Conservation (phyloP, 2,329 filamentous ascomycete genomes). For the Ophiognomonia clavigignenti-juglandacearum region DNA sequence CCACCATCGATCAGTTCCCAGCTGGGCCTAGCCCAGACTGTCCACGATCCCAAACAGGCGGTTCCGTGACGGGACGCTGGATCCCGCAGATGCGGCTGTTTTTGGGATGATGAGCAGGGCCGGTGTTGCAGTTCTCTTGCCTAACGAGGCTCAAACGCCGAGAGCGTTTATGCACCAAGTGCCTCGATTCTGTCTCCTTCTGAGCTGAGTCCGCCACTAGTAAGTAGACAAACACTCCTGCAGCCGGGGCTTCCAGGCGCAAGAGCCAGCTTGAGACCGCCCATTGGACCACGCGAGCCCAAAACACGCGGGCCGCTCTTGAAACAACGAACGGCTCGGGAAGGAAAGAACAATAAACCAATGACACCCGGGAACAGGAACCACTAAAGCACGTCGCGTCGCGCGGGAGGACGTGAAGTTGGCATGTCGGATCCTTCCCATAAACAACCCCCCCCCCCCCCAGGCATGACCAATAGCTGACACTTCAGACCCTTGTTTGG, state of each 20-base stretch:
- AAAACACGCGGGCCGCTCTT: constrained; percentile 3
- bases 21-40: neutral
- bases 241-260: no score
- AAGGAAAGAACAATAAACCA: neutral
- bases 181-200: neutral
- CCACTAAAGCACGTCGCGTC: no score
- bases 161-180: neutral
- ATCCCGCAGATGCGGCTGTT: no score
- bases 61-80: neutral
- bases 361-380: neutral
- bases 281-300: constrained; percentile 4
- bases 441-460: no score
- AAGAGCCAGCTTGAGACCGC: neutral
- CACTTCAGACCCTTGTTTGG: neutral
- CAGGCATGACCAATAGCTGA: neutral
- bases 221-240: no score
- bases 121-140: neutral
- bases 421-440: no score
- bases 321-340: neutral
- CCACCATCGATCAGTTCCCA: neutral
- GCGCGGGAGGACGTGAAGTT: no score
- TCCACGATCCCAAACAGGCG: neutral
- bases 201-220: no score
- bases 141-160: neutral
- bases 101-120: no score